phyloP scores from a whole-genome alignment of 495 filamentous ascomycete genomes.

The Daldinia childiae region DNA sequence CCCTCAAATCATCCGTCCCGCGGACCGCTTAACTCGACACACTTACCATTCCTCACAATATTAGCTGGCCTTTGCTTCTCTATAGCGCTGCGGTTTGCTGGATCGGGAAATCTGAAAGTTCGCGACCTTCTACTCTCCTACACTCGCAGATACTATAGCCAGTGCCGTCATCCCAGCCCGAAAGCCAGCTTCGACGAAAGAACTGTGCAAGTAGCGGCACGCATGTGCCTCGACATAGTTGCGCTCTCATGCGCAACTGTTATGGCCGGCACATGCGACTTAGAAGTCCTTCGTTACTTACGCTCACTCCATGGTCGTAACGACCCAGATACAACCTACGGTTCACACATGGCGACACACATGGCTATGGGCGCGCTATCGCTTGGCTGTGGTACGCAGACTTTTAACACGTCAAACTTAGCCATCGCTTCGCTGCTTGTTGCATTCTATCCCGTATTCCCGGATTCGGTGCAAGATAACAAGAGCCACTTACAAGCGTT shows the following conservation, averaged over 20 bases:
- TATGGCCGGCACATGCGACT: slow-evolving; percentile 95
- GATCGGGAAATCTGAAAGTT: slow-evolving; percentile 75
- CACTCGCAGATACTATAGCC: slow-evolving; percentile 85
- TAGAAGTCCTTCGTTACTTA: slow-evolving; percentile 87
- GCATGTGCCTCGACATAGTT: slow-evolving; percentile 88
- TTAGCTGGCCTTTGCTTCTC: slow-evolving; percentile 87
- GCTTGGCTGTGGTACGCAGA: slow-evolving; percentile 88
- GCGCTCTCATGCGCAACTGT: slow-evolving; percentile 84
- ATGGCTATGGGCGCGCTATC: slow-evolving; percentile 92
- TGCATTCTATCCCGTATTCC: slow-evolving; percentile 94
- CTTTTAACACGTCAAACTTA: slow-evolving; percentile 87
- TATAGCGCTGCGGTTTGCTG: slow-evolving; percentile 85
- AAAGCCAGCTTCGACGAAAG: slow-evolving; percentile 77
- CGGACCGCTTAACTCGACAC: slow-evolving; percentile 47
- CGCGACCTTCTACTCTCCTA: slow-evolving; percentile 85
- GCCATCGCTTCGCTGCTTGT: slow-evolving; percentile 87
- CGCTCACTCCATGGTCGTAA: slow-evolving; percentile 88
- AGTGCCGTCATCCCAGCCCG: slow-evolving; percentile 62
- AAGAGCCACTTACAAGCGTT: slow-evolving; percentile 95
- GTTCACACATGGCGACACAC: slow-evolving; percentile 91
- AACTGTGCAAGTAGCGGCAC: slow-evolving; percentile 79
- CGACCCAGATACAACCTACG: slow-evolving; percentile 85
- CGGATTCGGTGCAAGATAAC: slow-evolving; percentile 87
- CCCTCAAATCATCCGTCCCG: slow-evolving; percentile 25
- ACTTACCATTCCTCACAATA: slow-evolving; percentile 91